Evolutionary conservation across 140 eudicot species (phyloP).

Genomic region (Anethum foeniculum): DNA sequence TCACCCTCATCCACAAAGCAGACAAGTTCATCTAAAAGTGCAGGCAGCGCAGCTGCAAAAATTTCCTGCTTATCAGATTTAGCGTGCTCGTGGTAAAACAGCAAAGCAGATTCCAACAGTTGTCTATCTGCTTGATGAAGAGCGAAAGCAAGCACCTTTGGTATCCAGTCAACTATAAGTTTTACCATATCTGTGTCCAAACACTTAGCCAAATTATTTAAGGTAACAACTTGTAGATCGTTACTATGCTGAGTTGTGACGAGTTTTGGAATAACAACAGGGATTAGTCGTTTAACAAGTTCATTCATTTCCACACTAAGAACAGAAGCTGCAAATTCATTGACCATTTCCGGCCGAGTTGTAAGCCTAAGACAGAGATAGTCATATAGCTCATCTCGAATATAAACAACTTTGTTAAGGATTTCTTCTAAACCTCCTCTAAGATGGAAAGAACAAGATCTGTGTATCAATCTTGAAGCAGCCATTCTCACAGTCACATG

Average conservation of each 20-base stretch:
- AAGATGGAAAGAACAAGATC: conserved; percentile 59
- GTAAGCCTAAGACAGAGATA: conserved; percentile 60
- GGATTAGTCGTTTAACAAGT: conserved; percentile 75
- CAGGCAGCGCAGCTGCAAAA: conserved; percentile 87
- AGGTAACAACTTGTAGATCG: conserved; percentile 46
- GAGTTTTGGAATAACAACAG: conserved; percentile 90
- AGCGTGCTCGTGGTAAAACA: conserved; percentile 71
- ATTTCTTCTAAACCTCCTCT: conserved; percentile 68
- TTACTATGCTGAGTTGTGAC: conserved; percentile 59
- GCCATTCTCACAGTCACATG: conserved; percentile 51
- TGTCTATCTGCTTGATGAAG: conserved; percentile 74
- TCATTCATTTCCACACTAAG: conserved; percentile 64
- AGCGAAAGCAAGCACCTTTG: conserved; percentile 93
- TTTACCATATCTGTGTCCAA: conserved; percentile 71
- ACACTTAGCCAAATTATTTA: conserved; percentile 56
- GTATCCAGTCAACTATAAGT: conserved; percentile 60
- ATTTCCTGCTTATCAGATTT: conserved; percentile 64
- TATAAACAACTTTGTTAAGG: conserved; percentile 49
- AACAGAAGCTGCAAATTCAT: conserved; percentile 83
- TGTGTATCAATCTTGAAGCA: conserved; percentile 59
- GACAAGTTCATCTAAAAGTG: conserved; percentile 79
- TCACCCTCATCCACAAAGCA: conserved; percentile 78
- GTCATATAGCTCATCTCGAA: conserved; percentile 56
- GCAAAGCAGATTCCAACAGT: conserved; percentile 57
- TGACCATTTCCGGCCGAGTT: conserved; percentile 59